These are phyloP conservation scores for Ophiostoma triangulosporum DNA, from an alignment of 2,329 filamentous ascomycete species.

Conservation along the genomic window DNA sequence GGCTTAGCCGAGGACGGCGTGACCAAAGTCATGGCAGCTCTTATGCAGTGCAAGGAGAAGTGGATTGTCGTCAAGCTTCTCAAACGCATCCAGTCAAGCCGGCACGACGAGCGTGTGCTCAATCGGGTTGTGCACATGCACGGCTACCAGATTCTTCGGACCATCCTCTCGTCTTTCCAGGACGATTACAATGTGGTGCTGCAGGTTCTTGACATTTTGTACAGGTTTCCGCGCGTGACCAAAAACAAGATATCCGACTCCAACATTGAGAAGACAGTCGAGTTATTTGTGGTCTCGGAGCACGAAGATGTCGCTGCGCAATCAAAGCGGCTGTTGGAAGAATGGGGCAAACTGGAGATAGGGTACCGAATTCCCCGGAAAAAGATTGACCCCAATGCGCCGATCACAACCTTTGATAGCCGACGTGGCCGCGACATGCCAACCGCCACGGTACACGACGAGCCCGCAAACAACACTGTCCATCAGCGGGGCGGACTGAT, in stretches of 20 bases:
- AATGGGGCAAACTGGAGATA: slow-evolving; percentile 81
- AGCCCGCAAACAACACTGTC: not conserved
- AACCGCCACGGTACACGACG: slow-evolving; percentile 18
- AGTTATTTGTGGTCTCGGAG: slow-evolving; percentile 51
- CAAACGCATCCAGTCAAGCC: slow-evolving; percentile 68
- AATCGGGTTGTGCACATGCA: slow-evolving; percentile 91
- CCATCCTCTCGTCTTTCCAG: slow-evolving; percentile 68
- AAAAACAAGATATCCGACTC: slow-evolving; percentile 96
- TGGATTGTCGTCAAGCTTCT: slow-evolving; percentile 97
- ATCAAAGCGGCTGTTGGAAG: slow-evolving; percentile 58
- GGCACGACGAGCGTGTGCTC: slow-evolving; percentile 69
- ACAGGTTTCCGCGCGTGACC: slow-evolving; percentile 78
- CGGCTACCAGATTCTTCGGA: slow-evolving; percentile 89
- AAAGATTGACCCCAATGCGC: slow-evolving; percentile 61
- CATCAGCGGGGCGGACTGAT: not conserved
- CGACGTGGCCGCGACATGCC: slow-evolving; percentile 47
- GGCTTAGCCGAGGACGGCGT: slow-evolving; percentile 71
- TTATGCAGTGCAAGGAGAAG: slow-evolving; percentile 98
- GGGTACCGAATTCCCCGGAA: slow-evolving; percentile 88
- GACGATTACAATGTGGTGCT: slow-evolving; percentile 83
- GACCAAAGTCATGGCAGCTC: slow-evolving; percentile 86
- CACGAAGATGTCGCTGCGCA: slow-evolving; percentile 64
- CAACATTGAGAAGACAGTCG: slow-evolving; percentile 76
- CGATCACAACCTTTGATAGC: slow-evolving; percentile 36
- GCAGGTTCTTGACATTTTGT: slow-evolving; percentile 79